Conservation (phyloP, 2,329 filamentous ascomycete species). For the Chrysosphaeria jannelii region DNA sequence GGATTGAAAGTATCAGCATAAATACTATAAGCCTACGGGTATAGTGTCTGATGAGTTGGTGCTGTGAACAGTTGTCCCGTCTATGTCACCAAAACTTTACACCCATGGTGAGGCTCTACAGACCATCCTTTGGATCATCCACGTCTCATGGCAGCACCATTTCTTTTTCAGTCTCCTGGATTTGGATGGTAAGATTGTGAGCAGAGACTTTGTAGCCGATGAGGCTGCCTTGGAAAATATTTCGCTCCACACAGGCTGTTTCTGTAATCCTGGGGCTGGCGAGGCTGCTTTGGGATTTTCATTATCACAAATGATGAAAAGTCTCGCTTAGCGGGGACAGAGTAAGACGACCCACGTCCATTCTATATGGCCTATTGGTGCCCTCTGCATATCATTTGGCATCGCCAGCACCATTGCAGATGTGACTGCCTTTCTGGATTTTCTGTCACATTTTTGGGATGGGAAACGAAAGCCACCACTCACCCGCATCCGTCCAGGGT, state of each 20-base stretch:
- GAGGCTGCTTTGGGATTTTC: slow-evolving; percentile 10
- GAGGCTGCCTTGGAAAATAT: slow-evolving; percentile 10
- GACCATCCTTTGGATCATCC: slow-evolving; percentile 6
- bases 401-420: slow-evolving; percentile 10
- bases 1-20: slow-evolving; percentile 8
- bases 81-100: slow-evolving; percentile 9
- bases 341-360: not conserved
- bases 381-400: slow-evolving; percentile 12
- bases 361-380: slow-evolving; percentile 6
- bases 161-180: slow-evolving; percentile 12
- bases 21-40: slow-evolving; percentile 8
- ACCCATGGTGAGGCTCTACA: slow-evolving; percentile 10
- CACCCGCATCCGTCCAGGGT: no score
- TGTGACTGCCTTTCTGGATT: slow-evolving; percentile 10
- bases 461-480: not conserved
- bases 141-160: slow-evolving; percentile 11
- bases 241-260: slow-evolving; percentile 13
- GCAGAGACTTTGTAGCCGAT: slow-evolving; percentile 10
- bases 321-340: not conserved
- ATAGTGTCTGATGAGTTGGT: slow-evolving; percentile 10
- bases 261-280: slow-evolving; percentile 13
- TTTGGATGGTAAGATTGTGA: slow-evolving; percentile 7
- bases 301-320: not conserved
- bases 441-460: slow-evolving; percentile 3
- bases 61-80: slow-evolving; percentile 7